Evolutionary conservation across 352 stramenopile genomes (phyloP).

Genomic region (Sclerospora graminicola): DNA sequence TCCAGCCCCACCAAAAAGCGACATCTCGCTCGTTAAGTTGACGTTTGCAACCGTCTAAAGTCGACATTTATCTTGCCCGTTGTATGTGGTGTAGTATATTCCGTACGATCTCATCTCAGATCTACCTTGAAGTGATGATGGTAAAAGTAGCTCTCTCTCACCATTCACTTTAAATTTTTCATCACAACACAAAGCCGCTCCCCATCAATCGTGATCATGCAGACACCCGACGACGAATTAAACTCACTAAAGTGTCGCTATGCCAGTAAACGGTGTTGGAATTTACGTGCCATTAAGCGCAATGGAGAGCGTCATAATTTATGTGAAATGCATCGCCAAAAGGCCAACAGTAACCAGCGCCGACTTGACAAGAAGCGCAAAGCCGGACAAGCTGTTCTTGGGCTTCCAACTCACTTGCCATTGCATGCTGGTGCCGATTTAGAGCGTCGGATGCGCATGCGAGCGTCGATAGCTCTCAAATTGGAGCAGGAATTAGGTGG

Average conservation of each 20-base stretch:
- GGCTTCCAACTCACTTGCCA: constrained; percentile 16
- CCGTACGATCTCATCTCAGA: too few relatives aligned
- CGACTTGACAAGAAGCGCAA: constrained; percentile 72
- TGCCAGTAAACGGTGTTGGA: constrained; percentile 76
- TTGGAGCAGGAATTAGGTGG: constrained; percentile 24
- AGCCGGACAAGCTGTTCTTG: constrained; percentile 26
- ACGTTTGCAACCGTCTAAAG: constrained; percentile 7
- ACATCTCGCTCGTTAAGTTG: constrained; percentile 10
- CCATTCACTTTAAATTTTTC: constrained; percentile 20
- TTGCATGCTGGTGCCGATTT: constrained; percentile 14
- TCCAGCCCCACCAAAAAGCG: constrained; percentile 14
- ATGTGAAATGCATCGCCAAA: constrained; percentile 77
- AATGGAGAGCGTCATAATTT: constrained; percentile 79
- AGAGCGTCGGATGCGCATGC: constrained; percentile 26
- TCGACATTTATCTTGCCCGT: constrained; percentile 1
- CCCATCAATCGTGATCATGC: neutral
- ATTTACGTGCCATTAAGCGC: constrained; percentile 67
- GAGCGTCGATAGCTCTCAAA: constrained; percentile 25
- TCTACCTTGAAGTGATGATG: too few relatives aligned
- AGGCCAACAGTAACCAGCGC: constrained; percentile 76
- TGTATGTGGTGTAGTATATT: constrained; percentile 1
- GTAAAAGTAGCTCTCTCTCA: neutral
- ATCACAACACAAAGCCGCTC: constrained; percentile 5
- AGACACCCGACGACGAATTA: constrained; percentile 26
- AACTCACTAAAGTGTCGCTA: constrained; percentile 60